Conservation (phyloP, 306 rosid genomes). For the Cyclanthera cordifolia region DNA sequence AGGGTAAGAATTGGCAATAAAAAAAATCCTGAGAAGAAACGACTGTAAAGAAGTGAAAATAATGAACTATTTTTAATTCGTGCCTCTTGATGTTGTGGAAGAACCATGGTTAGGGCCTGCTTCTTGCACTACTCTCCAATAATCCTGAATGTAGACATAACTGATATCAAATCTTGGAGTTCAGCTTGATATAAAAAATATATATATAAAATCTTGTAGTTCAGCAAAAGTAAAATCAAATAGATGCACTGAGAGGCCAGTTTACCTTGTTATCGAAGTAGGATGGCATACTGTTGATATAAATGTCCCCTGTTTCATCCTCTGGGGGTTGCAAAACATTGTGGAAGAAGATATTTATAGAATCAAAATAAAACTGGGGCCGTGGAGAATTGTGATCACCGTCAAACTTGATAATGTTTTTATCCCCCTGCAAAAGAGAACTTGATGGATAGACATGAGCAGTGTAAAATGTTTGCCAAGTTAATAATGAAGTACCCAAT, state of each 20-base stretch:
- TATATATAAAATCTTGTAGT: conserved; percentile 14
- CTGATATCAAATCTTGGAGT: conserved; percentile 13
- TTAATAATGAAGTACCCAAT: too few species aligned
- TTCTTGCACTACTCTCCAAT: conserved; percentile 54
- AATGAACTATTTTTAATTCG: conserved; percentile 20
- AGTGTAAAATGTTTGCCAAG: too few species aligned
- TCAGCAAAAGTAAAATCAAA: conserved; percentile 16
- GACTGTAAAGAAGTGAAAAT: conserved; percentile 3
- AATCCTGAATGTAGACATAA: conserved; percentile 31
- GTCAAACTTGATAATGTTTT: conserved; percentile 76
- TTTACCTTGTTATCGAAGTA: conserved; percentile 69
- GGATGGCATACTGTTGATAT: conserved; percentile 48
- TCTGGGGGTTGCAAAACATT: conserved; percentile 90
- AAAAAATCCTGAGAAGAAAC: conserved; percentile 10
- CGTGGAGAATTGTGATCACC: conserved; percentile 99
- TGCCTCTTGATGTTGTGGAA: conserved; percentile 57
- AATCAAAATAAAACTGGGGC: conserved; percentile 85
- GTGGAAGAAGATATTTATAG: conserved; percentile 78
- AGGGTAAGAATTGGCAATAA: not conserved
- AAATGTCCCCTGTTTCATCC: conserved; percentile 62
- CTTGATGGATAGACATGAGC: too few species aligned
- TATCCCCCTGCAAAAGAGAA: conserved; percentile 69
- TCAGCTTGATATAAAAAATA: too few species aligned
- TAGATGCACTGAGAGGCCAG: conserved; percentile 17
- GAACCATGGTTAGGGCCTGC: conserved; percentile 25